Percentiles rank a stretch among this genome's conserved stretches.
Conservation (phyloP, 768 basidiomycete genomes). For the Suillus americanus region DNA sequence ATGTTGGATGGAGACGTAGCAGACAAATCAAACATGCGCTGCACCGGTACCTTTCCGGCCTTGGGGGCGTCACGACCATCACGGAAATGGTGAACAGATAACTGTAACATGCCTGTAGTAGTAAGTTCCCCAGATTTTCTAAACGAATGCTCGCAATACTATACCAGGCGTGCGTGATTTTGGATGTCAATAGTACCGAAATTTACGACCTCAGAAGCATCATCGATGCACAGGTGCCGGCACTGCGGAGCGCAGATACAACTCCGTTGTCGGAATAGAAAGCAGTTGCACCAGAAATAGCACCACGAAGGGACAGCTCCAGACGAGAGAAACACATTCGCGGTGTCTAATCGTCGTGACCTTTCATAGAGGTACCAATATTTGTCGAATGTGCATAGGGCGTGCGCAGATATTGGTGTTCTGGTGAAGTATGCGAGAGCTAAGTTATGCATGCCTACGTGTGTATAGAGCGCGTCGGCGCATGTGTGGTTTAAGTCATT, state of each 20-base stretch:
- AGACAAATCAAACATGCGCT: neutral
- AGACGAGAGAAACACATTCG: neutral
- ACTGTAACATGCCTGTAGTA: neutral
- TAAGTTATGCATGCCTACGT: neutral
- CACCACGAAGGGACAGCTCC: neutral
- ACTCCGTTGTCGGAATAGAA: neutral
- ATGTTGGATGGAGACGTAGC: neutral
- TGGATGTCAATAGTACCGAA: neutral
- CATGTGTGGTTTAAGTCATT: no score
- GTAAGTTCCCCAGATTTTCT: neutral
- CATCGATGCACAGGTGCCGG: neutral
- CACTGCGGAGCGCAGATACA: neutral
- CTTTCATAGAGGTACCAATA: neutral
- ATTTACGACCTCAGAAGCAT: neutral
- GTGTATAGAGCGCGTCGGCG: neutral
- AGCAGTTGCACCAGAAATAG: neutral
- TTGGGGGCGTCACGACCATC: neutral
- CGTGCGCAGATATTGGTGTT: neutral
- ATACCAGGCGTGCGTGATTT: neutral
- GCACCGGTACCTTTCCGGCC: neutral
- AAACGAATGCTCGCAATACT: neutral
- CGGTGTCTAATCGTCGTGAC: neutral
- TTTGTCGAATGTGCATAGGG: neutral
- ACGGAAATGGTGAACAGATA: no score
- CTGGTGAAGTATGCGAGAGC: neutral